A percentile compares a stretch with the other conserved stretches of the same genome.
phyloP scores from a whole-genome alignment of 306 rosid species.

The Aeschynomene evenia region DNA sequence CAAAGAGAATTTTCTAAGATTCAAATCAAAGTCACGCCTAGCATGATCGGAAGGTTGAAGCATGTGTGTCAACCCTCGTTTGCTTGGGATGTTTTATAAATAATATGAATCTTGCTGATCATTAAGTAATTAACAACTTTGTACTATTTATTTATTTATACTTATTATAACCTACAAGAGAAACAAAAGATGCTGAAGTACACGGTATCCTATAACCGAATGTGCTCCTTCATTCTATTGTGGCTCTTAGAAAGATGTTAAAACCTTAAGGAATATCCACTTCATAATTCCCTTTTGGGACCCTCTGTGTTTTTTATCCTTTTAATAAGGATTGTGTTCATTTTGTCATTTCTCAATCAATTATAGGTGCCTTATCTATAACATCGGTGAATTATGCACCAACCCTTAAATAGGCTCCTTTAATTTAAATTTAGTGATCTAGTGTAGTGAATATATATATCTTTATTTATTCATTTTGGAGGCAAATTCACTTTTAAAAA shows the following conservation, averaged over 20 bases:
- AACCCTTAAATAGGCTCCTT: constrained; percentile 12
- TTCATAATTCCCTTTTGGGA: neutral
- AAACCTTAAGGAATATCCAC: constrained; percentile 38
- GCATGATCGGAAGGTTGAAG: too few species aligned
- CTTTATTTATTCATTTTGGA: too few species aligned
- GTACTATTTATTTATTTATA: neutral
- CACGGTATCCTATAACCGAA: constrained; percentile 26
- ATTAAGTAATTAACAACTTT: neutral
- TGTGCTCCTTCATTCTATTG: constrained; percentile 26
- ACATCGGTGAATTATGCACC: constrained; percentile 2
- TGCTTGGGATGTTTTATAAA: too few species aligned
- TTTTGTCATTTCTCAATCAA: constrained; percentile 10
- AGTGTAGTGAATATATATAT: too few species aligned
- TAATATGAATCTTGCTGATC: neutral
- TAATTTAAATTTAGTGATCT: too few species aligned
- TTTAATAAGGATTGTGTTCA: neutral
- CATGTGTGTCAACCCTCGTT: too few species aligned
- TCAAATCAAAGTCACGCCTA: too few species aligned
- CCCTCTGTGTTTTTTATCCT: neutral
- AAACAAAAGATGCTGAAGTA: constrained; percentile 12
- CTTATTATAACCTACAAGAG: neutral
- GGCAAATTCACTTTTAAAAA: too few species aligned
- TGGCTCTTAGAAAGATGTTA: neutral
- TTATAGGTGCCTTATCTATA: constrained; percentile 13
- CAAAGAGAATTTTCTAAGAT: too few species aligned